Conservation (phyloP, 1,139 yeast genomes). For the Candida sp. region DNA sequence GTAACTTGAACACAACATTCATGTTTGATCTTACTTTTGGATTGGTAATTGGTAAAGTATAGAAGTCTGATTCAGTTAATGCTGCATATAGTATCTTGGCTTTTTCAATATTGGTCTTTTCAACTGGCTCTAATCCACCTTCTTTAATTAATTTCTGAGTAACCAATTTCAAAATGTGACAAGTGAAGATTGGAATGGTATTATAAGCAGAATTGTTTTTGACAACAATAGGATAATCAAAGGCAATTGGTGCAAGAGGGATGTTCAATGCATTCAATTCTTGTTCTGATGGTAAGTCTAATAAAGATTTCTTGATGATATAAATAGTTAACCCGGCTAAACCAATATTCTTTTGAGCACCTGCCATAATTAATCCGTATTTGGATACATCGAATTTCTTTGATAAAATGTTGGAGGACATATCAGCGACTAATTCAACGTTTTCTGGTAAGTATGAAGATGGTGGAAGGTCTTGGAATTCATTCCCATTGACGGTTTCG, state of each 20-base stretch:
- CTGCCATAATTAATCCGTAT: slow-evolving; percentile 87
- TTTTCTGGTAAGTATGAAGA: slow-evolving; percentile 56
- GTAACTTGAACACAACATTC: slow-evolving; percentile 89
- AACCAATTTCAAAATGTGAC: slow-evolving; percentile 81
- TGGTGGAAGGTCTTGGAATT: slow-evolving; percentile 57
- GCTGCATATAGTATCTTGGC: slow-evolving; percentile 60
- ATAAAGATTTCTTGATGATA: slow-evolving; percentile 76
- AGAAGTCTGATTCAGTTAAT: slow-evolving; percentile 67
- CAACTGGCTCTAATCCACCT: slow-evolving; percentile 59
- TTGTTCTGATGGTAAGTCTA: slow-evolving; percentile 65
- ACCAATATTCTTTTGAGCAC: slow-evolving; percentile 97
- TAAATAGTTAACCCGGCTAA: slow-evolving; percentile 92
- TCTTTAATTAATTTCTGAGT: slow-evolving; percentile 55
- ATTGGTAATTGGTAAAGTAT: slow-evolving; percentile 61
- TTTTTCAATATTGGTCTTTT: slow-evolving; percentile 55
- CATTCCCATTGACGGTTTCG: slow-evolving; percentile 95
- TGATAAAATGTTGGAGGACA: slow-evolving; percentile 91
- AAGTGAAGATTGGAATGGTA: slow-evolving; percentile 90
- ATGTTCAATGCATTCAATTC: slow-evolving; percentile 56
- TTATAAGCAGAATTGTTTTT: slow-evolving; percentile 90
- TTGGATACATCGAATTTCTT: slow-evolving; percentile 76
- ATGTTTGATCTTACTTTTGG: slow-evolving; percentile 67
- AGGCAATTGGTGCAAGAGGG: slow-evolving; percentile 84
- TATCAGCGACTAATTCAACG: slow-evolving; percentile 85
- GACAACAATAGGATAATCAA: slow-evolving; percentile 83